phyloP scores from a whole-genome alignment of 2,329 filamentous ascomycete species.

The Paracoccidioides lutzii region DNA sequence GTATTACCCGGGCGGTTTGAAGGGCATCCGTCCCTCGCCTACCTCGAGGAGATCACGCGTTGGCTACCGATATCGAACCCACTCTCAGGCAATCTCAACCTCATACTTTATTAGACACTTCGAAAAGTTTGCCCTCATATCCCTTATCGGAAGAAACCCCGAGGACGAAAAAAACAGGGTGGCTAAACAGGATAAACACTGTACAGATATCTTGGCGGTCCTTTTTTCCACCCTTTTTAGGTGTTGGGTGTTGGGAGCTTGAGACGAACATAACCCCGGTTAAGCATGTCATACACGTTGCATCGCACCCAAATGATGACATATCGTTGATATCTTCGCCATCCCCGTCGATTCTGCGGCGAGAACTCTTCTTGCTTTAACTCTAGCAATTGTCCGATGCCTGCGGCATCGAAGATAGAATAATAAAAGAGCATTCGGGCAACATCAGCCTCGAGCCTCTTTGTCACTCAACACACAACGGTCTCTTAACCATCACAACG shows the following conservation, averaged over 20 bases:
- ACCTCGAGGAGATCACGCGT: no score
- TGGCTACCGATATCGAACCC: no score
- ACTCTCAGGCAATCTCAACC: no score
- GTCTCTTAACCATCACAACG: not conserved
- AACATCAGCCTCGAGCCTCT: not conserved
- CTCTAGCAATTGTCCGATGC: not conserved
- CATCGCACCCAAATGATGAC: not conserved
- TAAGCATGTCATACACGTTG: not conserved
- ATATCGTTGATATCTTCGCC: not conserved
- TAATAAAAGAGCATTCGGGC: not conserved
- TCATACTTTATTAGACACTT: no score
- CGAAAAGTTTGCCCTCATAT: no score
- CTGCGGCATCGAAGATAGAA: not conserved
- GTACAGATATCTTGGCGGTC: not conserved
- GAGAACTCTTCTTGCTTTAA: not conserved
- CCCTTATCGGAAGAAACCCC: no score
- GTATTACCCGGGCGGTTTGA: no score
- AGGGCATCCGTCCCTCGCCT: no score
- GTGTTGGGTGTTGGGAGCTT: not conserved
- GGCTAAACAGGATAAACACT: no score
- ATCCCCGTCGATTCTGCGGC: not conserved
- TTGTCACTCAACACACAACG: not conserved
- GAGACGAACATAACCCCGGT: not conserved
- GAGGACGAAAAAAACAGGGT: no score
- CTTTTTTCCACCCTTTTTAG: no score